These are phyloP conservation scores for Tetrahymena malaccensis DNA, from an alignment of 73 alveolate genomes.

Conservation along the genomic window DNA sequence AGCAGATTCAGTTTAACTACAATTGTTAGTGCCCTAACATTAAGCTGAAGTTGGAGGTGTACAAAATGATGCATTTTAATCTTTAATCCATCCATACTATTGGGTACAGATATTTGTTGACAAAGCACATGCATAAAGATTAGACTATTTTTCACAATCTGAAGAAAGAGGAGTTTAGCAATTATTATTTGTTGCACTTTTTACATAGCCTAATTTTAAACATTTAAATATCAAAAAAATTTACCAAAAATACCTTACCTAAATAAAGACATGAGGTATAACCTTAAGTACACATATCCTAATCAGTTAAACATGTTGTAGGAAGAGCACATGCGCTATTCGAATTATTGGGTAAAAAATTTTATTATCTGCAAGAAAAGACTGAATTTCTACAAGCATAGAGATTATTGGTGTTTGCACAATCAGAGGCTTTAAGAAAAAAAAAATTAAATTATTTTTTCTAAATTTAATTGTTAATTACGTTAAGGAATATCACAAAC, in stretches of 20 bases:
- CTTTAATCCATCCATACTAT: neutral
- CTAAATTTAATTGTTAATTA: neutral
- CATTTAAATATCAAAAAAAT: neutral
- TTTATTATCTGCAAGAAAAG: neutral
- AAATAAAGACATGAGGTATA: neutral
- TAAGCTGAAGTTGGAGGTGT: neutral
- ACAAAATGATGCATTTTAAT: neutral
- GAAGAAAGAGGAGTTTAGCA: neutral
- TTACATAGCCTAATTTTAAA: neutral
- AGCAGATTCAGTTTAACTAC: neutral
- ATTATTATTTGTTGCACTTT: neutral
- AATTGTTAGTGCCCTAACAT: neutral
- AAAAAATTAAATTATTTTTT: neutral
- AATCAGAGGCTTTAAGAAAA: neutral
- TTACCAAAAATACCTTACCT: neutral
- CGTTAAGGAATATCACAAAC: neutral
- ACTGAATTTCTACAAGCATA: neutral
- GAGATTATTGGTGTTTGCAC: neutral
- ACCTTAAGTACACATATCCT: neutral
- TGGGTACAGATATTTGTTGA: neutral
- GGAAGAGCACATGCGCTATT: neutral
- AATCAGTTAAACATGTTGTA: neutral
- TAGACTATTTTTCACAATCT: neutral
- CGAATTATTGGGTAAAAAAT: neutral
- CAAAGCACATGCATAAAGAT: neutral